Base-by-base conservation (phyloP, 2,329 filamentous ascomycete species). In the Epichloe gansuensis region DNA sequence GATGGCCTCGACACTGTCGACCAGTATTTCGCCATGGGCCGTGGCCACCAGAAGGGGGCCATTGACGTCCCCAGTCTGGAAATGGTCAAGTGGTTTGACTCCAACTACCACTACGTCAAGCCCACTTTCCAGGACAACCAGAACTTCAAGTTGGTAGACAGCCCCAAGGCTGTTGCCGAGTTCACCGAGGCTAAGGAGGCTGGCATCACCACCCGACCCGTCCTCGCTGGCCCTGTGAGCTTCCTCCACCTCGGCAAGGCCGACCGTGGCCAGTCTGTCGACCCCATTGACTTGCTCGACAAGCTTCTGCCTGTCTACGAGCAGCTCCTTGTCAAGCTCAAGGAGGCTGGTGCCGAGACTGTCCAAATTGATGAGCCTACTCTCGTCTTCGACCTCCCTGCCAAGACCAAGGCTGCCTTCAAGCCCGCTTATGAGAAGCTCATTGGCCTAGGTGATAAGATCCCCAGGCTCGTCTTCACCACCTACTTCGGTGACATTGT, bases 21-120 rank as follows among this genome's bases (percentile, higher is more conserved):
- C 76, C 85, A 95, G 77, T 97, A 96, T 85, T 98, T 98, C 69
- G 93, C 93, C 74, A 95, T 98, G 89, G 93, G 93, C 68, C 88
- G 93, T 85, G 93, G 93, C 69, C 91, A 94, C 77, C 93, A 98
- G 77, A 94, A 89, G 83, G 82, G 84, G 68, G 82, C 88, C 72
- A 80, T 97, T 64, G 93, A 98, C 73, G 93, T 97, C 61, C 89
- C 91, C 63, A 82, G 80, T 67, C 78, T 95, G 74, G 93, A 98
- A 82, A 98, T 98, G 93, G 93, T 98, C 66, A 98, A 98, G 82
- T 98, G 93, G 93, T 98, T 98, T 71, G 93, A 98, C 81, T 95
- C 90, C 61, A 98, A 98, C 86, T 98, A 98, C 85, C 93, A 97
- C 82, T 98, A 98, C 74, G 93, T 97, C 77, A 97, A 97, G 85